Base-by-base conservation (phyloP, 306 rosid genomes). In the Glycine soja region DNA sequence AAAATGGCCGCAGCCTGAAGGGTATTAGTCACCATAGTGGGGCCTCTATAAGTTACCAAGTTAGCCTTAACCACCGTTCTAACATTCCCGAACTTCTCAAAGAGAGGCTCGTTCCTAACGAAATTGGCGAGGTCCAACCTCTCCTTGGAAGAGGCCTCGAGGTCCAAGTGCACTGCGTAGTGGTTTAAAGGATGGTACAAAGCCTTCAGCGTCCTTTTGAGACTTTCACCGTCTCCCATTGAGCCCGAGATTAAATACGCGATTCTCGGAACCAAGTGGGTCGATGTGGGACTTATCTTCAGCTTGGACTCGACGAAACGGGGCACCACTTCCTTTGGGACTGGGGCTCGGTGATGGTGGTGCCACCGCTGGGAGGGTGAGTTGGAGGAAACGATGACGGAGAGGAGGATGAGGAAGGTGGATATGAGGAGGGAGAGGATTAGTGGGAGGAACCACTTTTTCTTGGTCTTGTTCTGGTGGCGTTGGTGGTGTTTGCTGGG, bases 161-260 rank as follows among this genome's bases (percentile, higher is more conserved):
- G 82, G 85, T 92, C 94, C 79, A 92, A 82, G 62, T 92, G 97
- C 80, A 92, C 90, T 0, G 73, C 91, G 64, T 92, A 92, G 46
- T 85, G 89, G 70, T 92, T 92, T 75, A 93, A 80, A 0, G 97
- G 97, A 69, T 92, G 97, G 79, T 92, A 90, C 68, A 92, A 75
- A 6, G 87, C 94, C 86, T 88, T 90, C 10, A 92, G 81, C 2
- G 94, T 89, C 79, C 97, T 86, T 79, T 89, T 92, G 83, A 92
- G 76, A 84, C 92, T 90, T 51, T 80, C 82, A 0, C 91, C 89
- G 45, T 92, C 97, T 5, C 94, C 97, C 74, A 63, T 43, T n/a
- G 97, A 92, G 24, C 97, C 97, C 0, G 94, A 90, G 80, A 92
- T 90, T 86, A 92, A 85, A 83, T 92, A 92, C 0, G 94, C 97